These are phyloP conservation scores for Gossypium ekmanianum DNA, from an alignment of 345 rosid species.

Conservation along the genomic window DNA sequence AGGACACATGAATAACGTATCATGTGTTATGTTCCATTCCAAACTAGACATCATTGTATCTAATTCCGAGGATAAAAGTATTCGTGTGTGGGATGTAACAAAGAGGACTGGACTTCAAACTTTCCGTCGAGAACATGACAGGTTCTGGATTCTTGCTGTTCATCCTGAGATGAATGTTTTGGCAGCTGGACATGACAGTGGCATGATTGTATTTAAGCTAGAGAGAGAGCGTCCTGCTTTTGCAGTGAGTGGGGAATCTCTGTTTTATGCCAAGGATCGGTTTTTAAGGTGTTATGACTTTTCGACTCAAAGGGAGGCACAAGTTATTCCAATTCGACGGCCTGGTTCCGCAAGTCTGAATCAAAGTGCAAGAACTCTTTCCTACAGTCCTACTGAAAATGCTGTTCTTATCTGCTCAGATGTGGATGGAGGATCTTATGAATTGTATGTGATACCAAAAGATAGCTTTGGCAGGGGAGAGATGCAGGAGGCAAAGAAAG, in stretches of 20 bases:
- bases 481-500: constrained; percentile 84
- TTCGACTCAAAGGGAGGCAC: constrained; percentile 71
- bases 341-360: constrained; percentile 73
- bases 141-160: constrained; percentile 90
- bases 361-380: constrained; percentile 87
- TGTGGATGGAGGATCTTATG: constrained; percentile 90
- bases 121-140: constrained; percentile 91
- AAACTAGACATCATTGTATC: constrained; percentile 96
- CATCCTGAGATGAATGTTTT: constrained; percentile 96
- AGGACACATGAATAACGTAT: constrained; percentile 95
- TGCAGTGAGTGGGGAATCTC: constrained; percentile 67
- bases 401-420: constrained; percentile 87
- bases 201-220: constrained; percentile 93
- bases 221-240: constrained; percentile 98
- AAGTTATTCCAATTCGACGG: constrained; percentile 75
- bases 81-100: constrained; percentile 96
- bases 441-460: constrained; percentile 76
- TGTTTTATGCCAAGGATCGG: constrained; percentile 81
- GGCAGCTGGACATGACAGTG: constrained; percentile 97
- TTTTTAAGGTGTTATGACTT: constrained; percentile 71
- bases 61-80: constrained; percentile 93
- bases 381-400: constrained; percentile 90
- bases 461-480: constrained; percentile 72
- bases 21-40: constrained; percentile 93
- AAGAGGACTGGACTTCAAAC: constrained; percentile 89